Conservation (phyloP, 371 early-diverging fungal genomes). For the Mucor racemosus region DNA sequence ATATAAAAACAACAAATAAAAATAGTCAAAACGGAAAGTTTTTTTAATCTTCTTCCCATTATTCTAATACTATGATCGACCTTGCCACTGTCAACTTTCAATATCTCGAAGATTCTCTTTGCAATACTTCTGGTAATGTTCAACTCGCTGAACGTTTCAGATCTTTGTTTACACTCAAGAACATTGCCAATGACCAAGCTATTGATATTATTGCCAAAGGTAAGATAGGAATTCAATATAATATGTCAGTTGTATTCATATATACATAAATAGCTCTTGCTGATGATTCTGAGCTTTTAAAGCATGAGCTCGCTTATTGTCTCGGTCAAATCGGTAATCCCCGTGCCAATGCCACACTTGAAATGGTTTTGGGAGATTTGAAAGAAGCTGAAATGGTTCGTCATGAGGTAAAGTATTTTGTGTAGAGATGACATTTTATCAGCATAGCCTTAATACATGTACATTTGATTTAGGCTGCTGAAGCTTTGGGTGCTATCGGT, state of each 20-base stretch:
- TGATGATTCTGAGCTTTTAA: slow-evolving; percentile 91
- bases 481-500: slow-evolving; percentile 95
- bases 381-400: slow-evolving; percentile 95
- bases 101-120: slow-evolving; percentile 57
- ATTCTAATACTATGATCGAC: not conserved
- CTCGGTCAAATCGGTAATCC: slow-evolving; percentile 96
- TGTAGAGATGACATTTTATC: not conserved
- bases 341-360: slow-evolving; percentile 76
- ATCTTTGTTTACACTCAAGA: slow-evolving; percentile 95
- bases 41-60: not conserved
- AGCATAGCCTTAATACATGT: too few relatives aligned
- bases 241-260: not conserved
- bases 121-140: slow-evolving; percentile 61
- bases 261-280: slow-evolving; percentile 62
- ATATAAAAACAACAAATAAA: slow-evolving; percentile 1
- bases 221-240: slow-evolving; percentile 36
- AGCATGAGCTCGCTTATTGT: slow-evolving; percentile 99
- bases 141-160: slow-evolving; percentile 88
- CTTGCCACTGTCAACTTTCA: slow-evolving; percentile 29
- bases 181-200: slow-evolving; percentile 75
- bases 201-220: slow-evolving; percentile 85
- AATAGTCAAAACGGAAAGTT: slow-evolving; percentile 8
- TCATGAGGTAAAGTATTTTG: slow-evolving; percentile 77
- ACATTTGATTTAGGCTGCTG: slow-evolving; percentile 77
- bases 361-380: slow-evolving; percentile 65